Evolutionary conservation across 2,329 filamentous ascomycete genomes (phyloP), one percentile per base, ranked within the genome.

Genomic region (Colletotrichum sp.): DNA sequence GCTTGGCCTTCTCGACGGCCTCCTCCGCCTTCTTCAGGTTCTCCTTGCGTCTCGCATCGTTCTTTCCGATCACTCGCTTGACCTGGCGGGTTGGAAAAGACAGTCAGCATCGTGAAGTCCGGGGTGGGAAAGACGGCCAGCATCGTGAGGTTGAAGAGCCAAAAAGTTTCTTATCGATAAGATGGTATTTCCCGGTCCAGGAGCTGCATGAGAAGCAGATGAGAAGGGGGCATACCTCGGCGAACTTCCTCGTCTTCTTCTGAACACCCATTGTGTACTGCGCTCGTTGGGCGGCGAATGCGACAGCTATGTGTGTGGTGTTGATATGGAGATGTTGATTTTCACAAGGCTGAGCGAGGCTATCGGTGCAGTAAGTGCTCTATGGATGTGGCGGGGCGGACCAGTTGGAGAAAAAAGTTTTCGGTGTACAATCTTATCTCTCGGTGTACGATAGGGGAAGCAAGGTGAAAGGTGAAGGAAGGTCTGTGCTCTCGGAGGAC

Each of bases 171-270:
- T 76, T 76, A 74, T 76, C 74, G 74, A 74, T 76, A 76, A 76
- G 74, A 1, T 25, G 48, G 15, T 4, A 27, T 76, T 75, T 30
- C 65, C n/a, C 48, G 19, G 71, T 44, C 16, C 59, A n/a, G 30
- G 25, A 39, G n/a, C n/a, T 15, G 61, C 22, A n/a, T 64, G n/a
- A 52, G 22, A 64, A 44, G 12, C 27, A 1, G 1, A 19, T 16
- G 2, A 32, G 78, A 82, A 81, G 80, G 28, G n/a, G 48, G 77
- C 86, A 76, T 82, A 91, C 91, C 83, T 90, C 88, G 66, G 93
- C 96, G 84, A 98, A 98, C 88, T 98, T 98, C 88, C 96, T 93
- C 69, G 95, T 98, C 84, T 93, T 95, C 88, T 98, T 98, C 78
- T 93, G 92, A 80, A 96, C 92, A 86, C 96, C 96, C 96, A 98